Evolutionary conservation across 306 rosid genomes (phyloP), one percentile per base, ranked within the genome.

Genomic region (Quercus robur): DNA sequence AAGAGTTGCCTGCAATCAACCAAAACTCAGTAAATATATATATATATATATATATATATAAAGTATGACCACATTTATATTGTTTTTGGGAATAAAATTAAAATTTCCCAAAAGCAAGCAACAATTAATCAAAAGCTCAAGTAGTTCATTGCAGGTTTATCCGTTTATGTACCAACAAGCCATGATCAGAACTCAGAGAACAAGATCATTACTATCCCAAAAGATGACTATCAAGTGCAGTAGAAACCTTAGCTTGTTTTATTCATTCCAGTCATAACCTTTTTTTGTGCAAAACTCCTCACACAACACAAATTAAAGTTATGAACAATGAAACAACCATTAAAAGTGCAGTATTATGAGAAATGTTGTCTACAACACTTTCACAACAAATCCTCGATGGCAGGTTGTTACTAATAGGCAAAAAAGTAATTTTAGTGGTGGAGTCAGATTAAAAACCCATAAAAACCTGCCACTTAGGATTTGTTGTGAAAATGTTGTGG

Each of bases 1-100:
- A 28, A 94, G 91, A 38, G 99, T 93, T 19, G 95, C 97, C 99
- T 93, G 91, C 76, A 88, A 84, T 67, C 80, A 75, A 67, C 68
- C 62, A 55, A 14, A 14, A 52, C 76, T 75, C 20, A 23, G 9
- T 72, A 26, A 61, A 38, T 0, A 38, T 1, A 7, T 1, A 38
- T 1, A 38, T 1, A 6, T 35, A 5, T 5, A 31, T 31, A 31
- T 31, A 31, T 31, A 31, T 31, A 31, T 33, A 38, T 2, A 41
- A 7, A 41, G 46, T 2, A 7, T 8, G 46, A 41, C 12, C 46
- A 41, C 12, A 41, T 41, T 41, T 2, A 41, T 8, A 41, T 41
- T 8, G 3, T 41, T 41, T 41, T 41, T 41, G 12, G 46, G 71
- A 30, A 14, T 64, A 64, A 30, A 28, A 30, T 5, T 30, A 18